Evolutionary conservation across 768 basidiomycete genomes (phyloP).

Genomic region (Plicaturopsis crispa): DNA sequence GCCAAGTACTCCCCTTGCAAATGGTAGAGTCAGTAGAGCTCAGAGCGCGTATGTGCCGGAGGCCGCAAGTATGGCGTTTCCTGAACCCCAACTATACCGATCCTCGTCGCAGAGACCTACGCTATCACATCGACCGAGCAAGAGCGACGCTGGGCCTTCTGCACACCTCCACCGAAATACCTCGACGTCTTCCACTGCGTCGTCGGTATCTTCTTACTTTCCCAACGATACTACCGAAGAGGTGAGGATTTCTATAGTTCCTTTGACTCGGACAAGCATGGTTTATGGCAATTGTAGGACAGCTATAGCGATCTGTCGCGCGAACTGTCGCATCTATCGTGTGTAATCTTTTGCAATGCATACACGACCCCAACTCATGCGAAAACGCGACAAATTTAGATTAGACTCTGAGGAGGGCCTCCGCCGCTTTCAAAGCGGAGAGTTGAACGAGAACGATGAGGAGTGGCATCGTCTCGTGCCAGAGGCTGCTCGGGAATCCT

Average conservation of each 20-base stretch:
- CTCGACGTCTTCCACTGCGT: constrained; percentile 27
- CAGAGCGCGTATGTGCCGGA: constrained; percentile 25
- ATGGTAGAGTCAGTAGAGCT: constrained; percentile 18
- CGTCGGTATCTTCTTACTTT: constrained; percentile 22
- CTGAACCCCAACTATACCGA: constrained; percentile 46
- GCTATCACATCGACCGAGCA: constrained; percentile 20
- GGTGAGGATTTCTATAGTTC: constrained; percentile 11
- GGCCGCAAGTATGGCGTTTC: constrained; percentile 28
- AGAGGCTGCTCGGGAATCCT: constrained; percentile 53
- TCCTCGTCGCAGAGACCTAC: constrained; percentile 29
- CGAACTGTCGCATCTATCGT: constrained; percentile 32
- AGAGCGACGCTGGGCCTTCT: constrained; percentile 26
- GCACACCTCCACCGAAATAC: constrained; percentile 21
- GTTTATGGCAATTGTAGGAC: constrained; percentile 18
- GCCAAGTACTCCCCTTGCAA: constrained; percentile 8
- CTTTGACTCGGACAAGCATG: constrained; percentile 8
- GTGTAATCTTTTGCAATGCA: constrained; percentile 21
- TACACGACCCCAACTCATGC: too few relatives aligned
- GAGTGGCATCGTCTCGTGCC: constrained; percentile 84
- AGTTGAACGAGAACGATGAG: constrained; percentile 59
- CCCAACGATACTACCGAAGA: constrained; percentile 28
- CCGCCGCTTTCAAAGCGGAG: constrained; percentile 57
- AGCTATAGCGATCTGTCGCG: constrained; percentile 19
- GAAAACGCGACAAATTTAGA: background rate
- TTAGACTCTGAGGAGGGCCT: constrained; percentile 59